Evolutionary conservation across 2,329 filamentous ascomycete genomes (phyloP), one percentile per base, ranked within the genome.

Genomic region (Orbilia javanica): DNA sequence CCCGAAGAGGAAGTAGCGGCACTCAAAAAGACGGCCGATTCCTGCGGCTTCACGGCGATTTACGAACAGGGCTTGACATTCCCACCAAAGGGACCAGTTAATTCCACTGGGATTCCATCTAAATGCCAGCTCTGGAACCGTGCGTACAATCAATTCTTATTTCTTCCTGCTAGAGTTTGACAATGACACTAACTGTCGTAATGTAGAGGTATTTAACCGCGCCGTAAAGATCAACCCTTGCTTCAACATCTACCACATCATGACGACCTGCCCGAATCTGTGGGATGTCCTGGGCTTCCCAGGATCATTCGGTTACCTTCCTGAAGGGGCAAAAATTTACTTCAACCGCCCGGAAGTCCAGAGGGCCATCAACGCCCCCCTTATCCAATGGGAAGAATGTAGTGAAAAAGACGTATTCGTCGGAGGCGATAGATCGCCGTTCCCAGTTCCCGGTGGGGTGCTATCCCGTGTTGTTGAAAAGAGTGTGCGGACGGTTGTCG

Each of bases 241-340:
- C 85, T 96, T 92, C 84, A 89, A 93, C 83, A 85, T 92, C 10
- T 96, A 95, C 84, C 88, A 92, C 63, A 88, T 95, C 13, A 88
- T 88, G 1, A 90, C 89, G 3, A 91, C 84, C 15, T 88, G 87
- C 80, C 86, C 86, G 0, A 67, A 83, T 31, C 81, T 81, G 3
- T 83, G 80, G 78, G 80, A 82, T 39, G 81, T 82, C 22, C 76
- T 81, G 8, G 80, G 80, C 13, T 80, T 79, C 64, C 79, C 80
- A 0, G 80, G 79, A 13, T 73, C 79, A 4, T 76, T 68, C 68
- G 83, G 84, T 20, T 95, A 94, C 83, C 81, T 88, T 0, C 91
- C 92, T 0, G 85, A 84, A 0, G 91, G 90, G 0, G 86, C 89
- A 0, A 82, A 84, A 0, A 85, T 93, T 65, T 92, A 93, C 85